Percentiles rank a stretch among this genome's conserved stretches.
These are phyloP conservation scores for Tolypocladium ovalisporum DNA, from an alignment of 2,329 filamentous ascomycete species.

Conservation along the genomic window DNA sequence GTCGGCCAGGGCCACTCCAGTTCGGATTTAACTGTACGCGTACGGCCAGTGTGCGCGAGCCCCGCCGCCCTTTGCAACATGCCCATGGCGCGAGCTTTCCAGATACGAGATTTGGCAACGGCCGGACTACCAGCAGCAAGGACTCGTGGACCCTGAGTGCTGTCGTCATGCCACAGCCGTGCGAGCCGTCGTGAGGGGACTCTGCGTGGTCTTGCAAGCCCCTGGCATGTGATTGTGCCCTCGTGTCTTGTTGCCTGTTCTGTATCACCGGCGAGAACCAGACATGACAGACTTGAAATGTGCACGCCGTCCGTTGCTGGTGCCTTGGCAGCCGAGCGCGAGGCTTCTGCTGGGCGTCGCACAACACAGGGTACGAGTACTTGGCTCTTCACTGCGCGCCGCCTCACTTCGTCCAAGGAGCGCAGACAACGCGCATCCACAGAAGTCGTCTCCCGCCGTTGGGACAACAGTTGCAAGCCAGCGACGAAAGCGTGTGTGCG, in stretches of 20 bases:
- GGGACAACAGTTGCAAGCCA: too few relatives aligned
- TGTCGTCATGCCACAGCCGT: neutral
- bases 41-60: neutral
- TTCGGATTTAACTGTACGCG: neutral
- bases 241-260: neutral
- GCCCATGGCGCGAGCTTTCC: too few relatives aligned
- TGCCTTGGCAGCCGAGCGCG: too few relatives aligned
- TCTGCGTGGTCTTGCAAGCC: neutral
- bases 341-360: too few relatives aligned
- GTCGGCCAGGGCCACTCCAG: too few relatives aligned
- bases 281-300: neutral
- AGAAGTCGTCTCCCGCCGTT: too few relatives aligned
- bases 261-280: neutral
- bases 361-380: neutral
- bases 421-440: neutral
- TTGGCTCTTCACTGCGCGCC: neutral
- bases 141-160: neutral
- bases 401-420: neutral
- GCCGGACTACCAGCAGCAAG: neutral
- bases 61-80: too few relatives aligned
- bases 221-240: neutral
- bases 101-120: too few relatives aligned
- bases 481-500: neutral
- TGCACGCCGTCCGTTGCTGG: neutral
- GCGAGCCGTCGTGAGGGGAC: neutral